Base-by-base conservation (phyloP, 306 rosid species). In the Glycine latifolia region DNA sequence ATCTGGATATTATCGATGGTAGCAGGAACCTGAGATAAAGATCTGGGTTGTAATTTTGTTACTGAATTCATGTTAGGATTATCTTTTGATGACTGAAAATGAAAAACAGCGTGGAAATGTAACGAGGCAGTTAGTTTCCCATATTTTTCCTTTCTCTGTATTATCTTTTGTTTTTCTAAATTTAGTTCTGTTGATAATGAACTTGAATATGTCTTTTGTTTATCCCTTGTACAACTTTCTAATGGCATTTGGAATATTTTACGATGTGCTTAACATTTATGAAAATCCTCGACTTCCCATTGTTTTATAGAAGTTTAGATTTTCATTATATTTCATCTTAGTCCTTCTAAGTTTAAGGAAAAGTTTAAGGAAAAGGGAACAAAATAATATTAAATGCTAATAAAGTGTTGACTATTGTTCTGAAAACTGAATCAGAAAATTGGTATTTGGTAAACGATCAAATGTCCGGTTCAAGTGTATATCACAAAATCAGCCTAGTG, bases 31-130 rank as follows among this genome's bases (percentile, higher is more conserved):
- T 20, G 20, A 20, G 0, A 20, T 20, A 20, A 20, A 20, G 20
- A 20, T 0, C 20, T 20, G 20, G 78, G 55, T 14, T 20, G n/a
- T 62, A 70, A 55, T 83, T 26, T 67, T 54, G 7, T 39, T 60
- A 46, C 9, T 65, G 56, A 54, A 65, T 47, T 79, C 43, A 67
- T 65, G 55, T 54, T 78, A 43, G 48, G 41, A 71, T 49, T 53
- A 55, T 44, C 1, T 67, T 54, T 48, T 66, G 55, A 47, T 46
- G 9, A 41, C 62, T 76, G 72, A 49, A 69, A 59, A 59, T n/a
- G 17, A 16, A 55, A 7, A n/a, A 67, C 53, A 31, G 56, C 63
- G 54, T n/a, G 70, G 17, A 41, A 33, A 65, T 71, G 76, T 78
- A 16, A 53, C 6, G 71, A 72, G 17, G 54, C 15, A 13, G 78